phyloP scores from a whole-genome alignment of 2,329 filamentous ascomycete species.

The Metarhizium robertsii region DNA sequence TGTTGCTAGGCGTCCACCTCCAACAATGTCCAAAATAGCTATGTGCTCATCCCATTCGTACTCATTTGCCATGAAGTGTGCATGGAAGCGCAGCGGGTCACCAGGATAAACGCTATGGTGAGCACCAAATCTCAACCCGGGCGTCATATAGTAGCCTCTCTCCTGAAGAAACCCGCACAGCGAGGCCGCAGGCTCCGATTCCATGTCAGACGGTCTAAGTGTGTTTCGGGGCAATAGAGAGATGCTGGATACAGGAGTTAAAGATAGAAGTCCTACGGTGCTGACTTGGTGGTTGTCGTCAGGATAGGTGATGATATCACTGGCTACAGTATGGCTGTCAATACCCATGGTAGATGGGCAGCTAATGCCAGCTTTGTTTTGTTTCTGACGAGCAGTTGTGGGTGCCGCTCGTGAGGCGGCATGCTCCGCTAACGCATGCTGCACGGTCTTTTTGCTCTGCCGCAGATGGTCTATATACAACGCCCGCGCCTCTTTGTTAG shows the following conservation, averaged over 20 bases:
- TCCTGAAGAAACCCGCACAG: conserved; percentile 74
- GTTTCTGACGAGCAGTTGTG: conserved; percentile 13
- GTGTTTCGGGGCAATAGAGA: conserved; percentile 16
- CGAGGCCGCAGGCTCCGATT: conserved; percentile 23
- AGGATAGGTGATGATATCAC: neutral
- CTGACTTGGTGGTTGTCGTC: neutral
- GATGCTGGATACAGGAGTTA: conserved; percentile 26
- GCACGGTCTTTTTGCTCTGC: conserved; percentile 31
- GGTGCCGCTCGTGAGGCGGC: conserved; percentile 25
- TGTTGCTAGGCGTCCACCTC: conserved; percentile 79
- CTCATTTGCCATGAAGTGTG: conserved; percentile 82
- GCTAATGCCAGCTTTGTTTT: neutral
- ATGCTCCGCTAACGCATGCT: conserved; percentile 29
- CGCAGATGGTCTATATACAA: conserved; percentile 54
- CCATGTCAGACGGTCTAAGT: neutral
- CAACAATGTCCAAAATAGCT: conserved; percentile 73
- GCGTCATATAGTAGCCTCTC: conserved; percentile 77
- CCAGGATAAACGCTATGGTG: conserved; percentile 93
- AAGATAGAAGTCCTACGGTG: neutral
- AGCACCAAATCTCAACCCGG: conserved; percentile 88
- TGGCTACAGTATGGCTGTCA: neutral
- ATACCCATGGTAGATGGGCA: neutral
- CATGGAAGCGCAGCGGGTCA: conserved; percentile 89
- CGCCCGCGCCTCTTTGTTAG: conserved; percentile 46
- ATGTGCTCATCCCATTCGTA: conserved; percentile 84